Evolutionary conservation across 1,284 basidiomycete species (phyloP), one percentile per base, ranked within the genome.

Genomic region (Trichosporon sp.): DNA sequence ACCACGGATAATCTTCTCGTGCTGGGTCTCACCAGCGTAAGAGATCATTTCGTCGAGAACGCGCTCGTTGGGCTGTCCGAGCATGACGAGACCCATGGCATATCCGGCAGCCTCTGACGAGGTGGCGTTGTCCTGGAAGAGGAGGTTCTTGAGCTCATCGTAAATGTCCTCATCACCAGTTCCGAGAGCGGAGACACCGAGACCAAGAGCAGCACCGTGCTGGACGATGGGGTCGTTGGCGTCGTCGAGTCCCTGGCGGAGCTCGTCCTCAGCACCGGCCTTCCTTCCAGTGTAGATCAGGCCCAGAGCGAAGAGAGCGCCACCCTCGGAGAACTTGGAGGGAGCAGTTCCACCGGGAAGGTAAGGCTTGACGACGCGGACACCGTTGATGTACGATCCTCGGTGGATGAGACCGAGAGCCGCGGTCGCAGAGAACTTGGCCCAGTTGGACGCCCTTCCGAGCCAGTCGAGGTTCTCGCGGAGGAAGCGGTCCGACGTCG

Each of bases 1-100:
- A 78, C 94, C 94, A 67, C 96, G 90, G 73, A 98, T 97, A 79
- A 98, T 98, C 86, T 98, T 98, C 86, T 98, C 96, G 81, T 98
- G 96, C 78, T 96, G 93, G 0, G 96, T 98, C 81, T 98, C 96
- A 73, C 91, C 89, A 26, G 96, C 94, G 80, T 98, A 98, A 63
- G 91, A 88, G 69, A 97, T 86, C 94, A 97, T 98, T 85, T 98
- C 96, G 31, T 92, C 90, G 26, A 94, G 89, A 66, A 90, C 89
- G 54, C 89, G 90, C 61, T 87, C 86, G 68, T 90, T 90, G 16
- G 90, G 94, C 4, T 93, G 94, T 31, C 94, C 96, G 14, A 98
- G 88, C 95, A 97, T 97, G 80, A 97, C 89, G 68, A 98, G 87
- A 68, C 96, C 96, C 94, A 98, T 97, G 1, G 93, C 92, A 84